These are phyloP conservation scores for Samsoniella hepiali DNA, from an alignment of 2,329 filamentous ascomycete species.

Conservation along the genomic window DNA sequence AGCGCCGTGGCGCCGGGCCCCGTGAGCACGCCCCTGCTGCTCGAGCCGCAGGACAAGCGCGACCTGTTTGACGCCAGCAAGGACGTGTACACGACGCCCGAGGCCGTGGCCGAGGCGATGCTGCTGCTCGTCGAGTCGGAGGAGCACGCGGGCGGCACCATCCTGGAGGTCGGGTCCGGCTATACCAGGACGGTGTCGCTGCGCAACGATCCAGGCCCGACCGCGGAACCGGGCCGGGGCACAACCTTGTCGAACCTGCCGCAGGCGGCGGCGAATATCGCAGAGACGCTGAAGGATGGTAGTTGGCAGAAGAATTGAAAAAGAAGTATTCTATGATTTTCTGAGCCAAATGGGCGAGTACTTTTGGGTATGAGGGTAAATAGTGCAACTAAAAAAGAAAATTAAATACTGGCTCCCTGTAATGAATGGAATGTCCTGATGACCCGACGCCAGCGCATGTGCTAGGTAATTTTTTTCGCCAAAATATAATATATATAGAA, in stretches of 20 bases:
- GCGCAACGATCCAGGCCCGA: conserved; percentile 40
- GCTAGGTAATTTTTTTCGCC: neutral
- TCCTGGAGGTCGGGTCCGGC: conserved; percentile 39
- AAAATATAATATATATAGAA: neutral
- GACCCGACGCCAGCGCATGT: neutral
- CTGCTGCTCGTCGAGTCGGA: conserved; percentile 35
- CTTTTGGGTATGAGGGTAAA: too few relatives aligned
- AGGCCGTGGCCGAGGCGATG: conserved; percentile 45
- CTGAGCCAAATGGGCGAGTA: too few relatives aligned
- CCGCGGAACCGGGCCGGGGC: conserved; percentile 26
- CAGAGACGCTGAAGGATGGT: neutral
- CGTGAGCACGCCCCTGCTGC: conserved; percentile 45
- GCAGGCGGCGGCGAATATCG: neutral
- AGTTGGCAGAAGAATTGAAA: neutral
- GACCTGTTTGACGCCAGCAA: conserved; percentile 31
- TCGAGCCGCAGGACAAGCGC: conserved; percentile 43
- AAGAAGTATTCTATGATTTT: neutral
- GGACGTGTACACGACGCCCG: conserved; percentile 41
- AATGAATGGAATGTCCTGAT: neutral
- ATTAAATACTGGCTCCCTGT: too few relatives aligned
- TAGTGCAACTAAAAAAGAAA: neutral
- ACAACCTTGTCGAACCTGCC: conserved; percentile 28
- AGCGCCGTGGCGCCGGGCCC: conserved; percentile 44
- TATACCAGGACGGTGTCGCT: conserved; percentile 32
- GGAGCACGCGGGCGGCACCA: conserved; percentile 36